Conservation (phyloP, 305 asterid genomes). For the Stenogyne calaminthoides region DNA sequence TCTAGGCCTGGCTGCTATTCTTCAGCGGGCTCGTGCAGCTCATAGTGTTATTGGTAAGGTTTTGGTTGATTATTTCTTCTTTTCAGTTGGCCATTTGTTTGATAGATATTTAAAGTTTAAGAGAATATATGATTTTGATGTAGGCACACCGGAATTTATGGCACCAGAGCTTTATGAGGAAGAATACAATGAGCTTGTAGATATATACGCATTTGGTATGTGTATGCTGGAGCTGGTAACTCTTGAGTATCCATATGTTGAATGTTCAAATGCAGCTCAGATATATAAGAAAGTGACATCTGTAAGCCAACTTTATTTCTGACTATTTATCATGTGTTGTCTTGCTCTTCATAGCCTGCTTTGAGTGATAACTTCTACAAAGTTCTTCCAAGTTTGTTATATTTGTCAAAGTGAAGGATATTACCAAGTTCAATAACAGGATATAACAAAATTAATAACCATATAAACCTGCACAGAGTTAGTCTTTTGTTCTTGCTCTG, state of each 20-base stretch:
- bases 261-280: slow-evolving; percentile 56
- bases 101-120: slow-evolving; percentile 3
- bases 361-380: slow-evolving; percentile 2
- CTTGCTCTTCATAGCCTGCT: slow-evolving; percentile 7
- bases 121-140: slow-evolving; percentile 8
- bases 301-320: slow-evolving; percentile 35
- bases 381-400: slow-evolving; percentile 4
- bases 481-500: not conserved
- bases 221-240: slow-evolving; percentile 57
- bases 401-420: not conserved
- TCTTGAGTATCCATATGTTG: slow-evolving; percentile 54
- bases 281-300: slow-evolving; percentile 54
- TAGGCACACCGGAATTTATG: slow-evolving; percentile 59
- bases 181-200: slow-evolving; percentile 56
- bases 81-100: slow-evolving; percentile 12
- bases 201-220: slow-evolving; percentile 59
- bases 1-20: slow-evolving; percentile 77
- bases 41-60: slow-evolving; percentile 81
- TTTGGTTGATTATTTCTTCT: slow-evolving; percentile 12
- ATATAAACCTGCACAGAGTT: not conserved
- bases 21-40: slow-evolving; percentile 70
- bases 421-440: not conserved
- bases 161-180: slow-evolving; percentile 73
- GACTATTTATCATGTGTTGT: not conserved
- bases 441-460: not conserved